phyloP scores from a whole-genome alignment of 495 filamentous ascomycete species.

The Penicillium dipodomyicola region DNA sequence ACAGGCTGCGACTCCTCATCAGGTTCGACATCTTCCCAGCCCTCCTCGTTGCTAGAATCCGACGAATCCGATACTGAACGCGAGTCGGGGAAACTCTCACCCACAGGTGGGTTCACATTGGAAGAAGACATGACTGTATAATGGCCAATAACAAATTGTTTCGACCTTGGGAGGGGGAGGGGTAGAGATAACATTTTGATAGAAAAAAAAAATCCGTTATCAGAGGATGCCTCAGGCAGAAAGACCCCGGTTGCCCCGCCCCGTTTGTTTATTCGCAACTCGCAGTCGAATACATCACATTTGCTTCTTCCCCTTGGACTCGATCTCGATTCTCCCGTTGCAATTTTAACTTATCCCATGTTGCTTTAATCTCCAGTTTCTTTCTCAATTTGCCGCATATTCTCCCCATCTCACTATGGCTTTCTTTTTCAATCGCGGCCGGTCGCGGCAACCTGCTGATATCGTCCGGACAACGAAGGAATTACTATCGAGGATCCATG shows the following conservation, averaged over 20 bases:
- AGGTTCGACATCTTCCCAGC: constrained; percentile 79
- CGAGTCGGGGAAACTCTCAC: constrained; percentile 29
- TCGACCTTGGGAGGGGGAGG: constrained; percentile 16
- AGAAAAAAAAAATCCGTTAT: constrained; percentile 34
- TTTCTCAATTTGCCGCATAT: constrained; percentile 11
- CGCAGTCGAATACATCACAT: constrained; percentile 13
- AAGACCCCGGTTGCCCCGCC: constrained; percentile 37
- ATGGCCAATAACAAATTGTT: constrained; percentile 7
- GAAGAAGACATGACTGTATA: constrained; percentile 32
- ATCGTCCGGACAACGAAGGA: constrained; percentile 59
- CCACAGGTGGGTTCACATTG: constrained; percentile 21
- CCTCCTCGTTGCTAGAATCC: constrained; percentile 58
- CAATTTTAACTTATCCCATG: constrained; percentile 3
- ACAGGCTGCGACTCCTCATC: constrained; percentile 64
- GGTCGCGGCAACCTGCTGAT: constrained; percentile 53
- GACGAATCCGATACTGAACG: constrained; percentile 46
- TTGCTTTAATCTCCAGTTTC: constrained; percentile 6
- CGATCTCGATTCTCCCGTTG: constrained; percentile 4
- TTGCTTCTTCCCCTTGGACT: constrained; percentile 1
- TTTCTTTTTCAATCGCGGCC: constrained; percentile 81
- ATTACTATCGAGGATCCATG: constrained; percentile 48
- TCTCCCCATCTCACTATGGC: constrained; percentile 58
- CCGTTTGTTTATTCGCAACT: constrained; percentile 37
- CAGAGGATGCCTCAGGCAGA: constrained; percentile 24
- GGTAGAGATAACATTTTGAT: constrained; percentile 22